These are phyloP conservation scores for Choanephora cucurbitarum DNA, from an alignment of 371 early-diverging fungal species.

Conservation along the genomic window DNA sequence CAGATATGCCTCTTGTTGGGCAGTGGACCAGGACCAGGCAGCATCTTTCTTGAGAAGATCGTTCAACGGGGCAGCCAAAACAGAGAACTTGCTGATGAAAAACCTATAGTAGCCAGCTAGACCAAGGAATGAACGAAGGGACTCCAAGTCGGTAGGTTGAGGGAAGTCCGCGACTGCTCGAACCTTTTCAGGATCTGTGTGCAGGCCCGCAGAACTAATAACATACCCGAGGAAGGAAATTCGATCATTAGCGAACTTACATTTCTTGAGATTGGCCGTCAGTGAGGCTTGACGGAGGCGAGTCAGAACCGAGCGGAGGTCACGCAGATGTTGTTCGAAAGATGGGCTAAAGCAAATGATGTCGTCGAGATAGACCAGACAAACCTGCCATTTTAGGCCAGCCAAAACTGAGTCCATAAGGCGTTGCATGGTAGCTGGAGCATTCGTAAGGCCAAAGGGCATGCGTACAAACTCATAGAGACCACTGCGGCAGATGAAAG, in stretches of 20 bases:
- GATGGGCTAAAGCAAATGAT: slow-evolving; percentile 6
- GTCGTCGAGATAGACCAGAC: slow-evolving; percentile 7
- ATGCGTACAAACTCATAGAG: slow-evolving; percentile 36
- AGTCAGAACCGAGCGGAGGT: background rate
- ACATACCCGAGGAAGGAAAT: slow-evolving; percentile 37
- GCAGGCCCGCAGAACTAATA: slow-evolving; percentile 6
- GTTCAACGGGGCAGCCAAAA: slow-evolving; percentile 32
- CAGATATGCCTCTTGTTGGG: slow-evolving; percentile 27
- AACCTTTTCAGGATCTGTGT: background rate
- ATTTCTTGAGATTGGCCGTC: slow-evolving; percentile 25
- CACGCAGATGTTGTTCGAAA: slow-evolving; percentile 3
- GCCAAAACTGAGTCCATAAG: background rate
- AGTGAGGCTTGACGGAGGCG: too few species aligned
- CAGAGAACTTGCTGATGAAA: slow-evolving; percentile 30
- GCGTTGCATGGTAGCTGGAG: too few species aligned
- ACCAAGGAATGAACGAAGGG: slow-evolving; percentile 28
- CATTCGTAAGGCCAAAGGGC: slow-evolving; percentile 28
- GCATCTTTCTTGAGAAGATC: slow-evolving; percentile 8
- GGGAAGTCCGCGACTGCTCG: slow-evolving; percentile 1
- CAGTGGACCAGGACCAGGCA: slow-evolving; percentile 15
- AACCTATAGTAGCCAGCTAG: slow-evolving; percentile 27
- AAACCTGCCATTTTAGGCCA: slow-evolving; percentile 13
- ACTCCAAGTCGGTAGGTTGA: slow-evolving; percentile 22
- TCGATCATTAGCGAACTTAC: slow-evolving; percentile 1
- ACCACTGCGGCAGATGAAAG: slow-evolving; percentile 33